Evolutionary conservation across 768 basidiomycete genomes (phyloP), one percentile per base, ranked within the genome.

Genomic region (Mycena galericulata): DNA sequence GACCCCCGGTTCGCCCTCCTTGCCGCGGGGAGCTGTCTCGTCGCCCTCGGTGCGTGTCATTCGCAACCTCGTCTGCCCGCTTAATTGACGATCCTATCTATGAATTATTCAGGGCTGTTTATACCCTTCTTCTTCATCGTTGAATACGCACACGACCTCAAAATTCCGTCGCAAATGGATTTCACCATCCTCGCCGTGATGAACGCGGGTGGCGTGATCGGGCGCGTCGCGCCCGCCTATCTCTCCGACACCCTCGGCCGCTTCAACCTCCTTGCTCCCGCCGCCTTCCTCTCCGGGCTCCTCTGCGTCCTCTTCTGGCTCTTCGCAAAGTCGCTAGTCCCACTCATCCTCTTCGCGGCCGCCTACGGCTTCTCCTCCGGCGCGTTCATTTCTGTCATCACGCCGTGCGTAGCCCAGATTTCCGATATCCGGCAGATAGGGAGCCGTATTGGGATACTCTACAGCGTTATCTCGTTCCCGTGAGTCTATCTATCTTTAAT

Each of bases 71-170:
- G n/a, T n/a, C n/a, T n/a, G n/a, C n/a, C n/a, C n/a, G n/a, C n/a
- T n/a, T n/a, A n/a, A n/a, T n/a, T n/a, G n/a, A n/a, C n/a, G n/a
- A n/a, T n/a, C n/a, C n/a, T n/a, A n/a, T n/a, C n/a, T n/a, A n/a
- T 17, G 30, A 18, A 43, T 18, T 15, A n/a, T 71, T n/a, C n/a
- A 92, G 92, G 91, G 29, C 79, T 92, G 5, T 93, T 91, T 78
- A 89, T 88, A 26, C 92, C 92, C 9, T 89, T 87, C 76, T 90
- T 92, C 75, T 93, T 88, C 79, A 87, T 93, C 59, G 85, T 87
- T 24, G 84, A 86, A 55, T 92, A 89, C 75, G 81, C 90, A 22
- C 79, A 81, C 61, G 83, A 82, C 46, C 77, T 84, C 63, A 77
- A 74, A 51, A 77, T 87, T 41, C 67, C 83, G 3, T 58, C 82